Base-by-base conservation (phyloP, 192 early-diverging fungal genomes). In the Chytriomyces hyalinus region DNA sequence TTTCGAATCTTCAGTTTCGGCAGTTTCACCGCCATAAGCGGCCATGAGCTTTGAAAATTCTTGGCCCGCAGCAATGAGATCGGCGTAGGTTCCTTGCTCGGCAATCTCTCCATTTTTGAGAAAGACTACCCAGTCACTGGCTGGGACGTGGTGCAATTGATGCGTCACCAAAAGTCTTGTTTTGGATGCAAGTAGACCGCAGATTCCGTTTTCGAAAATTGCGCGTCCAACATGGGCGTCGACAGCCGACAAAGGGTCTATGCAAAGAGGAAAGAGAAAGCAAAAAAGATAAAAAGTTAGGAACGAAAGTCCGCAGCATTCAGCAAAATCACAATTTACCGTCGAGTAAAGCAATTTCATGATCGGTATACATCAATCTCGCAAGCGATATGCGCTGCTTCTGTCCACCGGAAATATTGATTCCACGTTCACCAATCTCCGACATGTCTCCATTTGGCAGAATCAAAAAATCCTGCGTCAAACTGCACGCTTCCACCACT, bases 211-310 rank as follows among this genome's bases (percentile, higher is more conserved):
- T 69, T 95, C 87, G 86, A 98, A 92, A 15, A 94, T 85, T 61
- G 88, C 81, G 13, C 67, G 65, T 51, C 90, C 86, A 46, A 89
- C 87, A 44, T 87, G 82, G 2, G 83, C 61, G 80, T 99, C 98
- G 0, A 98, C 97, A 26, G 98, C 98, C 20, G 93, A 94, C 10
- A 97, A 83, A 6, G 91, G 91, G 76, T 97, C 95, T 57, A 20
- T 36, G 36, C 36, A 36, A 36, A 36, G 36, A 3, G 36, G 36
- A 36, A 36, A 36, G 1, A 4, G 36, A 36, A 36, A 36, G 36
- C 36, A 36, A 36, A 36, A 36, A 36, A 36, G n/a, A 57, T 57
- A 20, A n/a, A 20, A 57, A 4, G 17, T 24, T 2, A 65, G 17
- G 2, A 26, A 15, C 24, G 11, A 65, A 24, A 65, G 24, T 20